These are phyloP conservation scores for Boletellus sp. DNA, from an alignment of 1,284 basidiomycete species.

Conservation along the genomic window DNA sequence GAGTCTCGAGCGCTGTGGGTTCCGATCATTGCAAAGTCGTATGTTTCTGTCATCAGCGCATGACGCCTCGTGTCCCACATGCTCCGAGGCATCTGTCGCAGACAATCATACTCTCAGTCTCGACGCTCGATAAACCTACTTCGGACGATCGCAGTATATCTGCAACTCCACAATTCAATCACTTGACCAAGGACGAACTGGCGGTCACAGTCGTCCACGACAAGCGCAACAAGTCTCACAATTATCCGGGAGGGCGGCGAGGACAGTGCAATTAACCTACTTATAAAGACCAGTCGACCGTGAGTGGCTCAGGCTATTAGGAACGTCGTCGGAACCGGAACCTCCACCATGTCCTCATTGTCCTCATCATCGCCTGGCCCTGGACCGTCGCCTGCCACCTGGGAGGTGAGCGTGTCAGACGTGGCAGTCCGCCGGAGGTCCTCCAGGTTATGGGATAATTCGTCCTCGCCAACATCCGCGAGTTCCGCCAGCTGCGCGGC, in stretches of 20 bases:
- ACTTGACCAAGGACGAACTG: too few species aligned
- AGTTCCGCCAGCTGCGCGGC: constrained; percentile 63
- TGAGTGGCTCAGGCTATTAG: constrained; percentile 43
- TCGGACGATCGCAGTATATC: too few species aligned
- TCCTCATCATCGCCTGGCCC: constrained; percentile 34
- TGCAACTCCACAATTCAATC: too few species aligned
- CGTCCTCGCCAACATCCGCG: constrained; percentile 37
- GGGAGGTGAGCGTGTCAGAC: not conserved
- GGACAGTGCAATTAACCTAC: not conserved
- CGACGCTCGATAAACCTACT: too few species aligned
- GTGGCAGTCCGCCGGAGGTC: constrained; percentile 2
- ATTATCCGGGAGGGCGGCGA: not conserved
- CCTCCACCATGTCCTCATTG: constrained; percentile 35
- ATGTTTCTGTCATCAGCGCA: not conserved
- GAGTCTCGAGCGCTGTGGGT: not conserved
- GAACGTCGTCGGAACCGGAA: constrained; percentile 21
- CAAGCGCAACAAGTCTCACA: too few species aligned
- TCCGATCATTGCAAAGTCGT: not conserved
- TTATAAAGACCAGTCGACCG: not conserved
- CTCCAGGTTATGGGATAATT: constrained; percentile 31
- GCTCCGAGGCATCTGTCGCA: not conserved
- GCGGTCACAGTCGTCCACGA: not conserved
- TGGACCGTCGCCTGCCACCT: constrained; percentile 8
- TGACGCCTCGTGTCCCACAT: not conserved
- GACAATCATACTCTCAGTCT: too few species aligned